Conservation (phyloP, 208 protist species). For the Jaenimonas drosophilae region DNA sequence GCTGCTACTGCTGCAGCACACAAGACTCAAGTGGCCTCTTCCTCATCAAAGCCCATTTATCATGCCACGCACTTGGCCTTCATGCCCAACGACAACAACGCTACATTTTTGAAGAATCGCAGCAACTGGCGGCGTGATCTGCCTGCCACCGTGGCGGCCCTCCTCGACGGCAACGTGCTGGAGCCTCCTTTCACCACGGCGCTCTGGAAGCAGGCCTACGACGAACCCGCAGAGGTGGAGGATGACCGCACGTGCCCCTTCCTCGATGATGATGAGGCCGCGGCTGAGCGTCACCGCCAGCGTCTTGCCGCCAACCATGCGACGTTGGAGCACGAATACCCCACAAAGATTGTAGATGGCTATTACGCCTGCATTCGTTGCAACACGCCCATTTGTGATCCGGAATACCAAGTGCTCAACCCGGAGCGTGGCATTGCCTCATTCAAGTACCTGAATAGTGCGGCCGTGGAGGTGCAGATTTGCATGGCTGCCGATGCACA, state of each 20-base stretch:
- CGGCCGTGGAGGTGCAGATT: conserved; percentile 27
- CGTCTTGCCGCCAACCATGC: not conserved
- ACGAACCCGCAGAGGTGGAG: conserved; percentile 9
- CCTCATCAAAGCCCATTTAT: no score
- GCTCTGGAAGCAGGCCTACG: conserved; percentile 50
- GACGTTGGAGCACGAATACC: conserved; percentile 18
- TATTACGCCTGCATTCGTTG: conserved; percentile 78
- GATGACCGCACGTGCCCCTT: not conserved
- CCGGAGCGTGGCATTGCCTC: conserved; percentile 37
- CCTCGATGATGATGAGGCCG: not conserved
- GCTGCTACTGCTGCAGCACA: no score
- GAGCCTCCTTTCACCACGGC: conserved; percentile 59
- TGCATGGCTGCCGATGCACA: not conserved
- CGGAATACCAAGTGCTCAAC: conserved; percentile 37
- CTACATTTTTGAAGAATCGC: not conserved
- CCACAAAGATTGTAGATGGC: conserved; percentile 18
- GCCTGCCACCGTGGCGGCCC: conserved; percentile 9
- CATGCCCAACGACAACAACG: conserved; percentile 5
- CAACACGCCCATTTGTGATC: conserved; percentile 34
- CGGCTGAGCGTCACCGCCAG: not conserved
- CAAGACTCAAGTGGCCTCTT: no score
- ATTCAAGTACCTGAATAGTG: conserved; percentile 35
- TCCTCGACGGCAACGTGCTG: conserved; percentile 42
- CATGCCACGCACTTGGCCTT: no score
- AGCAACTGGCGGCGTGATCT: conserved; percentile 6